Percentiles rank a stretch among this genome's conserved stretches.
Evolutionary conservation across 257 asterid species (phyloP).

Genomic region (Henckelia pumila): DNA sequence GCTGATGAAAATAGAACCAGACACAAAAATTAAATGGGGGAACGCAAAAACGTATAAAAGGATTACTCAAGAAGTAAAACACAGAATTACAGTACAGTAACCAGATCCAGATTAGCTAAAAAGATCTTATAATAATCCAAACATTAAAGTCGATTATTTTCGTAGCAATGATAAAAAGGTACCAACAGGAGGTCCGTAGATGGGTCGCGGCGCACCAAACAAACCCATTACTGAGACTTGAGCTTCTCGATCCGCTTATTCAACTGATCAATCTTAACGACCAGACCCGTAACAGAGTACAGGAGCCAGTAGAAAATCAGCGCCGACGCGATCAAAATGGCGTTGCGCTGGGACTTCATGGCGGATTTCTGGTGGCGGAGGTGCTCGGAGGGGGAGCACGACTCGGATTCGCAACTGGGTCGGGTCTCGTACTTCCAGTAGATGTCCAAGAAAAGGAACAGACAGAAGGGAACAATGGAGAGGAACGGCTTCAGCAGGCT

Average conservation of each 20-base stretch:
- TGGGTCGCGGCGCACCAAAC: neutral
- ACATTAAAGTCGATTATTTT: neutral
- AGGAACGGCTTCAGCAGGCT: slow-evolving; percentile 75
- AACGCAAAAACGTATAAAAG: neutral
- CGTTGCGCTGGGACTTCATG: slow-evolving; percentile 93
- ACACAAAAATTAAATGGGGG: neutral
- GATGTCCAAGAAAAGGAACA: slow-evolving; percentile 80
- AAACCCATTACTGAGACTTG: slow-evolving; percentile 58
- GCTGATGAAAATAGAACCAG: neutral
- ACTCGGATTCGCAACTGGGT: slow-evolving; percentile 62
- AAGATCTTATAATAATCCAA: neutral
- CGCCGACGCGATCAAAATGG: slow-evolving; percentile 80
- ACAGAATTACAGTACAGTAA: too few relatives aligned
- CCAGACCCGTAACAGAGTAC: slow-evolving; percentile 74
- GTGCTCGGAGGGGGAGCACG: slow-evolving; percentile 85
- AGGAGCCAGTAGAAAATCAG: slow-evolving; percentile 87
- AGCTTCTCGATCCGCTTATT: slow-evolving; percentile 71
- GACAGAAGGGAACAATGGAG: slow-evolving; percentile 82
- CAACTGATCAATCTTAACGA: slow-evolving; percentile 61
- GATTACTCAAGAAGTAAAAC: too few relatives aligned
- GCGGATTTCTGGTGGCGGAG: slow-evolving; percentile 93
- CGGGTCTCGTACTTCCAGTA: slow-evolving; percentile 96
- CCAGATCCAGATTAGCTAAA: neutral
- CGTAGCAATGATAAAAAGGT: slow-evolving; percentile 5
- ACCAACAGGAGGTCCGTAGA: slow-evolving; percentile 20